These are phyloP conservation scores for Sordariomycetes sp. DNA, from an alignment of 2,329 filamentous ascomycete genomes.

Conservation along the genomic window DNA sequence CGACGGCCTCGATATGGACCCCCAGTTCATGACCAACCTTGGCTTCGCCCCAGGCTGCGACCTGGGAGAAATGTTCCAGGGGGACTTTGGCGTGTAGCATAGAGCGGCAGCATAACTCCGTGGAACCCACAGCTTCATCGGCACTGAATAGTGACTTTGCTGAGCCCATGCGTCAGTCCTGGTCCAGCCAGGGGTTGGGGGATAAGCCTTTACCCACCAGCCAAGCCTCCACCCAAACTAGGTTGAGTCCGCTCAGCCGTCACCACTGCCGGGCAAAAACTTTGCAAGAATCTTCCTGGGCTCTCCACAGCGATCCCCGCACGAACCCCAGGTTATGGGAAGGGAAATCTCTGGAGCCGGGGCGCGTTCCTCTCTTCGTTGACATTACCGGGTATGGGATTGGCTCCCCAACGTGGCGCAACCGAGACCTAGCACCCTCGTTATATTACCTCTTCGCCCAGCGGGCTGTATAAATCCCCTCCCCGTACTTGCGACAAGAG, in stretches of 20 bases:
- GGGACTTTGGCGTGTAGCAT: constrained; percentile 24
- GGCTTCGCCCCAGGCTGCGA: constrained; percentile 56
- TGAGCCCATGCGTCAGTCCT: background rate
- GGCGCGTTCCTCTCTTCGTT: too few relatives aligned
- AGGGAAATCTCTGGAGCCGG: too few relatives aligned
- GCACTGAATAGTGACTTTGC: constrained; percentile 4
- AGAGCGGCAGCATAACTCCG: too few relatives aligned
- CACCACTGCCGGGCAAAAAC: background rate
- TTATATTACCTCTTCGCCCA: too few relatives aligned
- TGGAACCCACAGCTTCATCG: too few relatives aligned
- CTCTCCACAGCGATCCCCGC: background rate
- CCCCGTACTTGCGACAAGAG: background rate
- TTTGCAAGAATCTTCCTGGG: background rate
- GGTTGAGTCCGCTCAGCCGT: background rate
- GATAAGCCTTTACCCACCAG: background rate
- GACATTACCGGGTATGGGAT: too few relatives aligned
- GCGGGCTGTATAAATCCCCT: too few relatives aligned
- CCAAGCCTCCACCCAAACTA: background rate
- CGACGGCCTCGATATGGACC: constrained; percentile 42
- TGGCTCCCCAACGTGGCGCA: too few relatives aligned
- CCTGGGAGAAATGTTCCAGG: constrained; percentile 39
- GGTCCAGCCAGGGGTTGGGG: background rate
- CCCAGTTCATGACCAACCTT: constrained; percentile 58
- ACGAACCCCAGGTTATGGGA: constrained; percentile 1
- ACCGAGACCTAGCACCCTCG: too few relatives aligned